Conservation (phyloP, 2,329 filamentous ascomycete genomes). For the Macrophomina phaseolina region DNA sequence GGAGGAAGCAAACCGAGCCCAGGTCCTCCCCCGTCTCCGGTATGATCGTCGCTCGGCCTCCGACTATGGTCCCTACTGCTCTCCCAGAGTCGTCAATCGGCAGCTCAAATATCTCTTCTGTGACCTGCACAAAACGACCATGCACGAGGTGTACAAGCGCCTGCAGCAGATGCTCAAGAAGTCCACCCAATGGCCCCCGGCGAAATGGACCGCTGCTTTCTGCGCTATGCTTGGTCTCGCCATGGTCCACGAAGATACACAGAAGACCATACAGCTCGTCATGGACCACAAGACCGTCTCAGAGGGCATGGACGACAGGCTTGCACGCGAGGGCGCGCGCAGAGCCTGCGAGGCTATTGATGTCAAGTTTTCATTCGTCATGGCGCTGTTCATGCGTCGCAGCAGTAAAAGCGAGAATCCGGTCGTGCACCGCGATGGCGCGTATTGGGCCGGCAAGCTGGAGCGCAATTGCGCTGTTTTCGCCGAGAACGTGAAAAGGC, state of each 20-base stretch:
- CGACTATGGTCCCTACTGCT: conserved; percentile 42
- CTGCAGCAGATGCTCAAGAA: conserved; percentile 54
- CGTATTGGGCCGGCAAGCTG: conserved; percentile 16
- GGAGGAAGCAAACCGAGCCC: conserved; percentile 44
- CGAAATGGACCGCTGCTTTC: conserved; percentile 55
- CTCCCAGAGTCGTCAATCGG: conserved; percentile 54
- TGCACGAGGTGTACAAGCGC: conserved; percentile 52
- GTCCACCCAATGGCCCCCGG: conserved; percentile 38
- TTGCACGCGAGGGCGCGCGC: conserved; percentile 42
- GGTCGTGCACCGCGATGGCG: conserved; percentile 20
- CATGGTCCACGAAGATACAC: conserved; percentile 55
- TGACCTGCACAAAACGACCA: conserved; percentile 49
- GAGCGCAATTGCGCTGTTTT: conserved; percentile 17
- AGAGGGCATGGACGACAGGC: conserved; percentile 34
- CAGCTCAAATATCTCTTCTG: conserved; percentile 59
- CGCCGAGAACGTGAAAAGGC: conserved; percentile 18
- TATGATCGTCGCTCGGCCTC: conserved; percentile 42
- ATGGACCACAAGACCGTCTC: conserved; percentile 47
- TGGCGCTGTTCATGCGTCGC: conserved; percentile 47
- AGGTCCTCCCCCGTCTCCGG: conserved; percentile 38
- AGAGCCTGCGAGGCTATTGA: conserved; percentile 53
- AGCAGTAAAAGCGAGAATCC: conserved; percentile 25
- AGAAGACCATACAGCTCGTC: conserved; percentile 53
- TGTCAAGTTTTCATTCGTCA: conserved; percentile 50
- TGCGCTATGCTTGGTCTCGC: conserved; percentile 54